phyloP scores from a whole-genome alignment of 1,284 basidiomycete species.

The Cryptococcus hybrid region DNA sequence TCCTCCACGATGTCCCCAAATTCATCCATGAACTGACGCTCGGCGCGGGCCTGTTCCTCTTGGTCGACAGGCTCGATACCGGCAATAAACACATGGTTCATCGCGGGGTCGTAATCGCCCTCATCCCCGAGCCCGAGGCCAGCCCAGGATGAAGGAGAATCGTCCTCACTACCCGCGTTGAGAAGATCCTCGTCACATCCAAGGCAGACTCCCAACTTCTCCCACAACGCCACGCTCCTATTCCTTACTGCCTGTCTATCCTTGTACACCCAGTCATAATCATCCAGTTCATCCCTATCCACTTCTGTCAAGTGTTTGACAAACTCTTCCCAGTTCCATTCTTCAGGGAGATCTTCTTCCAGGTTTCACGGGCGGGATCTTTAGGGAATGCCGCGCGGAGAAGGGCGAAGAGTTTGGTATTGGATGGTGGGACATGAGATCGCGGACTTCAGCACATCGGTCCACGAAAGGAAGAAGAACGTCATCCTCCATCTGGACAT shows the following conservation, averaged over 20 bases:
- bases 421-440: constrained; percentile 35
- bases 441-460: constrained; percentile 38
- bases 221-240: constrained; percentile 43
- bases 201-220: constrained; percentile 45
- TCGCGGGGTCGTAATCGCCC: constrained; percentile 28
- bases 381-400: constrained; percentile 44
- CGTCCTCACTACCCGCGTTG: constrained; percentile 44
- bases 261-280: constrained; percentile 44
- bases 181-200: constrained; percentile 48
- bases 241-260: constrained; percentile 40
- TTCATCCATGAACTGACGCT: constrained; percentile 18
- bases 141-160: constrained; percentile 35
- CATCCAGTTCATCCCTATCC: constrained; percentile 34
- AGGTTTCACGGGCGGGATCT: constrained; percentile 22
- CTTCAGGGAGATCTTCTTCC: constrained; percentile 37
- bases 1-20: constrained; percentile 39
- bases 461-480: constrained; percentile 45
- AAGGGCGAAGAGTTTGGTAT: constrained; percentile 34
- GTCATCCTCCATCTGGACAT: constrained; percentile 45
- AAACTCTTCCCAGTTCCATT: constrained; percentile 48
- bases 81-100: constrained; percentile 42
- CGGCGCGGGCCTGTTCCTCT: constrained; percentile 21
- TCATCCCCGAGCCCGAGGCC: constrained; percentile 41
- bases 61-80: constrained; percentile 35
- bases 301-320: constrained; percentile 35